A percentile compares a stretch with the other conserved stretches of the same genome.
phyloP scores from a whole-genome alignment of 805 yeast genomes.

The Cyberlindnera bimundalis region DNA sequence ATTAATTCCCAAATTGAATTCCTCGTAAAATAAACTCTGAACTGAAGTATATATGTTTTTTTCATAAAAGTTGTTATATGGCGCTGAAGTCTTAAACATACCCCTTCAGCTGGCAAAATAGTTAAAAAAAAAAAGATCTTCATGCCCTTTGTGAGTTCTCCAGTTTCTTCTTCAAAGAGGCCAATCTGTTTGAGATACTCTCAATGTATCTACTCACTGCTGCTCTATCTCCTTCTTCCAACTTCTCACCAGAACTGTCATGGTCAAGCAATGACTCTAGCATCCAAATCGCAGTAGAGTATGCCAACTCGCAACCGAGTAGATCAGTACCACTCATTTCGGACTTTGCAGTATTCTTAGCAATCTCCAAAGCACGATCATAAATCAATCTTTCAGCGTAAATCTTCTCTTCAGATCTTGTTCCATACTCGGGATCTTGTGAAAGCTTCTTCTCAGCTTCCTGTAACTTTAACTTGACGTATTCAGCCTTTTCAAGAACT shows the following conservation, averaged over 20 bases:
- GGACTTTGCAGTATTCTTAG: conserved; percentile 85
- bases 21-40: background rate
- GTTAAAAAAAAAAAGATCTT: background rate
- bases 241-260: conserved; percentile 30
- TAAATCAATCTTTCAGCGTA: conserved; percentile 84
- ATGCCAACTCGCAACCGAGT: conserved; percentile 78
- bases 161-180: conserved; percentile 64
- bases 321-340: conserved; percentile 71
- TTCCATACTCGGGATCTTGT: conserved; percentile 11
- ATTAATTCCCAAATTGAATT: background rate
- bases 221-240: conserved; percentile 69
- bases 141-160: conserved; percentile 12
- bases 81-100: too few species aligned
- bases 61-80: too few species aligned
- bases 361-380: conserved; percentile 91
- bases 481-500: conserved; percentile 84
- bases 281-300: conserved; percentile 95
- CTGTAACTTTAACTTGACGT: conserved; percentile 53
- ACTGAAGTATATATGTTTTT: background rate
- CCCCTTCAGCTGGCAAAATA: too few species aligned
- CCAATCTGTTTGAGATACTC: conserved; percentile 77
- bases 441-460: conserved; percentile 41
- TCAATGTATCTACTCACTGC: conserved; percentile 79
- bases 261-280: conserved; percentile 75
- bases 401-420: conserved; percentile 28